Conservation (phyloP, 352 stramenopile genomes). For the Blastocystis hominis region DNA sequence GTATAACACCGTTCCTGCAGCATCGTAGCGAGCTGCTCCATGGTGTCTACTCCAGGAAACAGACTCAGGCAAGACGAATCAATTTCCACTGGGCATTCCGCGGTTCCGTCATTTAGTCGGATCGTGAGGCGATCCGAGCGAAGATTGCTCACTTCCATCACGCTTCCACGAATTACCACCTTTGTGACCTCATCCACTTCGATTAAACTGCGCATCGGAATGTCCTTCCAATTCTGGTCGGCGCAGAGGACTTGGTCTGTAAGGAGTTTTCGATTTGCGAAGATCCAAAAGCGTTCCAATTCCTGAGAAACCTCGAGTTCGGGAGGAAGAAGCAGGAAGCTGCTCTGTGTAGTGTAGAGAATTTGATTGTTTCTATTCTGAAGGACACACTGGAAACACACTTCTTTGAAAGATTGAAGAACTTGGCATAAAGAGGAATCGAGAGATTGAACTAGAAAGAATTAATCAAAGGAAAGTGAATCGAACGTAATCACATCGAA, state of each 20-base stretch:
- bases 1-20: neutral
- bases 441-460: neutral
- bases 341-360: neutral
- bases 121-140: neutral
- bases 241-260: neutral
- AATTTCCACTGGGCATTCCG: neutral
- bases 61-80: neutral
- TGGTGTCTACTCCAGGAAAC: neutral
- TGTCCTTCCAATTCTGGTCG: neutral
- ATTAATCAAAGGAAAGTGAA: neutral
- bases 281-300: neutral
- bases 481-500: neutral
- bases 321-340: constrained; percentile 3
- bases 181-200: neutral
- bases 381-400: neutral
- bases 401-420: constrained; percentile 8
- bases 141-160: neutral
- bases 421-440: neutral
- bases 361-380: neutral
- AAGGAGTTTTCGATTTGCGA: neutral
- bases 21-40: neutral
- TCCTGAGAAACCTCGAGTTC: neutral
- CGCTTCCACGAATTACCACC: neutral
- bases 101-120: neutral
- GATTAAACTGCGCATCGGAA: neutral